Percentiles rank a stretch among this genome's conserved stretches.
These are phyloP conservation scores for Neophaeococcomyces aloes DNA, from an alignment of 2,329 filamentous ascomycete genomes.

Conservation along the genomic window DNA sequence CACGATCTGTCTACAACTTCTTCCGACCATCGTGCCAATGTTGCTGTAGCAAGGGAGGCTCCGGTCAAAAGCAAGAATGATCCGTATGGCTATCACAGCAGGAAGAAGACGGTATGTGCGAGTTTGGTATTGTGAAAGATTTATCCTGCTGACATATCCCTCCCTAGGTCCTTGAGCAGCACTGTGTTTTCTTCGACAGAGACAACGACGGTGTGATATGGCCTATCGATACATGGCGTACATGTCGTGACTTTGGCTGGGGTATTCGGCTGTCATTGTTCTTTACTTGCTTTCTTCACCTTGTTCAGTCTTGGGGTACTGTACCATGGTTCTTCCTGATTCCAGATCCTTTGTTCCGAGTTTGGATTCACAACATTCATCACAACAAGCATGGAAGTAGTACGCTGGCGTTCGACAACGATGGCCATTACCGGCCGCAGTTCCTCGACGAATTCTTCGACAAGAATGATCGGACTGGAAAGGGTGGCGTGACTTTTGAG, in stretches of 20 bases:
- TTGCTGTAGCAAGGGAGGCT: neutral
- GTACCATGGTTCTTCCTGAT: conserved; percentile 26
- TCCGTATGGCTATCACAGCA: conserved; percentile 2
- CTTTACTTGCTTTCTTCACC: conserved; percentile 39
- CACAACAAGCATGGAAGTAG: conserved; percentile 37
- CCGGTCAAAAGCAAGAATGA: neutral
- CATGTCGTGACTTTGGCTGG: conserved; percentile 38
- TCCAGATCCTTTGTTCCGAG: conserved; percentile 37
- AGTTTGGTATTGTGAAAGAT: neutral
- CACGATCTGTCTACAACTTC: neutral
- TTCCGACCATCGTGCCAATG: neutral
- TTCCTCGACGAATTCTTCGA: conserved; percentile 40
- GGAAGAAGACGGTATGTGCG: conserved; percentile 5
- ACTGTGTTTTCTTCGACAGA: conserved; percentile 43
- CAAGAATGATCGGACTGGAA: conserved; percentile 33
- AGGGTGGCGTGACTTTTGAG: conserved; percentile 30
- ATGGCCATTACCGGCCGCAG: conserved; percentile 38
- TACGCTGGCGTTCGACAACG: conserved; percentile 34
- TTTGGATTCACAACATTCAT: conserved; percentile 33
- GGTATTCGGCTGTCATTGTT: conserved; percentile 32
- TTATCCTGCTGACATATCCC: neutral
- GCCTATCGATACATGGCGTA: conserved; percentile 41
- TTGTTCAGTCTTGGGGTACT: conserved; percentile 42
- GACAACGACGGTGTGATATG: conserved; percentile 45
- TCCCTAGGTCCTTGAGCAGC: conserved; percentile 40